Conservation (phyloP, 805 yeast genomes). For the Metschnikowia cerradonensis region DNA sequence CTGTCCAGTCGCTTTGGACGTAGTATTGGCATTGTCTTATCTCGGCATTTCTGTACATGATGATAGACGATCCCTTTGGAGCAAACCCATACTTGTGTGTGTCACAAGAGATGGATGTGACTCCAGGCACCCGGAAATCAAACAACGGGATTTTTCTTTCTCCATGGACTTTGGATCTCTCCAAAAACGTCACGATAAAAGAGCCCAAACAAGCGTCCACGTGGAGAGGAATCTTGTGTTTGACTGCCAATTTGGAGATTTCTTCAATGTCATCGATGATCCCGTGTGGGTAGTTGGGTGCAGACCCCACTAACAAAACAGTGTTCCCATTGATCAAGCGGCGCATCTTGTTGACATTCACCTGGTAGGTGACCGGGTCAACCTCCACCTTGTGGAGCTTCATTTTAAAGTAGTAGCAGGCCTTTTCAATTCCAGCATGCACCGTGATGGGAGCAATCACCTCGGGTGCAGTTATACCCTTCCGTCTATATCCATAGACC, state of each 20-base stretch:
- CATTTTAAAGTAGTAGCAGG: conserved; percentile 86
- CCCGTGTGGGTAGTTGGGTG: conserved; percentile 97
- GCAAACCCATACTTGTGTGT: conserved; percentile 99
- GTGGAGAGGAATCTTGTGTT: conserved; percentile 76
- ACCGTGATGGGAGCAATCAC: conserved; percentile 84
- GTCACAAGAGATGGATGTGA: conserved; percentile 98
- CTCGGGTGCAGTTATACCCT: conserved; percentile 69
- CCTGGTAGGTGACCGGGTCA: conserved; percentile 64
- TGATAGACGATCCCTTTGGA: conserved; percentile 91
- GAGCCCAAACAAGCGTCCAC: conserved; percentile 97
- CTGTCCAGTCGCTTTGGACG: conserved; percentile 80
- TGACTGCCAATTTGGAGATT: conserved; percentile 61
- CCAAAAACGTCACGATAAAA: conserved; percentile 77
- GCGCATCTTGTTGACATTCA: conserved; percentile 58
- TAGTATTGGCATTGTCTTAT: conserved; percentile 82
- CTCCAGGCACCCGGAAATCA: conserved; percentile 83
- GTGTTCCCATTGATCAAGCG: conserved; percentile 74
- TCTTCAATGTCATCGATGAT: conserved; percentile 83
- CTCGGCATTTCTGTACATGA: conserved; percentile 74
- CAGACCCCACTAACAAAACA: conserved; percentile 82
- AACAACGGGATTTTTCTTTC: conserved; percentile 47
- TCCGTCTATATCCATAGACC: conserved; percentile 57
- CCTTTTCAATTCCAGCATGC: conserved; percentile 95
- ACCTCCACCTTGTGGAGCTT: conserved; percentile 75
- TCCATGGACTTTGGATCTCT: conserved; percentile 50